Percentiles rank a stretch among this genome's conserved stretches.
Evolutionary conservation across 192 early-diverging fungal genomes (phyloP).

Genomic region (Powellomyces hirtus): DNA sequence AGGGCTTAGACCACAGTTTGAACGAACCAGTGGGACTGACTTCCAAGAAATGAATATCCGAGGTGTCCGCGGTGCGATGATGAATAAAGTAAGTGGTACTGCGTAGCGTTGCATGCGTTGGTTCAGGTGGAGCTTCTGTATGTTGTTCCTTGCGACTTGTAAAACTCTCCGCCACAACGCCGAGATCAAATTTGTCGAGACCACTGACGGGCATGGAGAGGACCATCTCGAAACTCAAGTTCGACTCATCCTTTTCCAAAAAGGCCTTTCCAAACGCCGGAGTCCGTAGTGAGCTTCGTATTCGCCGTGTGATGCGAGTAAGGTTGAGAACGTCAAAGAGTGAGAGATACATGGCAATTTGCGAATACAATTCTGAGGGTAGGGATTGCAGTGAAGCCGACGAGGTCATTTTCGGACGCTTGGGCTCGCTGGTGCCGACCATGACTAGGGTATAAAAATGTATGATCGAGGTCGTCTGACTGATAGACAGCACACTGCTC

Average conservation of each 20-base stretch:
- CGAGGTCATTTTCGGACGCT: too few relatives aligned
- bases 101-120: too few relatives aligned
- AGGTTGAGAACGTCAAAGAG: not conserved
- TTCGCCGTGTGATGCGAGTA: not conserved
- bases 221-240: slow-evolving; percentile 6
- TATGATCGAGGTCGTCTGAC: too few relatives aligned
- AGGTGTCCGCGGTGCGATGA: not conserved
- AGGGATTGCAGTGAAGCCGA: too few relatives aligned
- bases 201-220: slow-evolving; percentile 5
- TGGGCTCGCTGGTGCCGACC: too few relatives aligned
- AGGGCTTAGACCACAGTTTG: not conserved
- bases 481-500: too few relatives aligned
- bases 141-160: too few relatives aligned
- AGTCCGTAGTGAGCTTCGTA: not conserved
- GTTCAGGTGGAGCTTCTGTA: not conserved
- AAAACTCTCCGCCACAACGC: not conserved
- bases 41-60: not conserved
- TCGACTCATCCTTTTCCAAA: slow-evolving; percentile 7
- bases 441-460: too few relatives aligned
- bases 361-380: not conserved
- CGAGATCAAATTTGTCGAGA: slow-evolving; percentile 8
- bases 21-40: not conserved
- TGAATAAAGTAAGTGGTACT: slow-evolving; percentile 1
- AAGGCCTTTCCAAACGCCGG: slow-evolving; percentile 16
- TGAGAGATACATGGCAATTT: not conserved